phyloP scores from a whole-genome alignment of 2,329 filamentous ascomycete genomes.

The Juglanconis juglandina region DNA sequence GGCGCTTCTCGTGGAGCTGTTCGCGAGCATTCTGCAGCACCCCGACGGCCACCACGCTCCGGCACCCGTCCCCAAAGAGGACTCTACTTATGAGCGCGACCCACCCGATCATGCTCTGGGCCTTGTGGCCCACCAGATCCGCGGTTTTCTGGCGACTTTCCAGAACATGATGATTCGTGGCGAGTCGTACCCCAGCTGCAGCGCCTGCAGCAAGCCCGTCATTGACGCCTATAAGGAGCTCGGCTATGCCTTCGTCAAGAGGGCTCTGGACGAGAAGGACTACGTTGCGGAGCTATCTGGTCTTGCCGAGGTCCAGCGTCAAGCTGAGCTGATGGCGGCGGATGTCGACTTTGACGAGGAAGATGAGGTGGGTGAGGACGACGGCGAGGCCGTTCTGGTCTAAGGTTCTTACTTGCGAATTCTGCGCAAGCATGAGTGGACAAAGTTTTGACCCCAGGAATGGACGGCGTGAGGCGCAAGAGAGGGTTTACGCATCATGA shows the following conservation, averaged over 20 bases:
- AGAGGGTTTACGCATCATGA: not conserved
- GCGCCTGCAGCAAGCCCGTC: slow-evolving; percentile 71
- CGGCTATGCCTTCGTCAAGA: slow-evolving; percentile 75
- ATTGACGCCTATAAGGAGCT: slow-evolving; percentile 63
- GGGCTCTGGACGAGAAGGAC: slow-evolving; percentile 69
- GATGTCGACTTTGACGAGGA: slow-evolving; percentile 62
- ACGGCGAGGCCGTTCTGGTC: slow-evolving; percentile 54
- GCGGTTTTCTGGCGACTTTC: slow-evolving; percentile 72
- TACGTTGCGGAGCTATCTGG: slow-evolving; percentile 77
- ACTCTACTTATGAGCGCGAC: slow-evolving; percentile 49
- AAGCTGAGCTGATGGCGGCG: slow-evolving; percentile 48
- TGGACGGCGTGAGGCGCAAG: not conserved
- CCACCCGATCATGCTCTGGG: slow-evolving; percentile 60
- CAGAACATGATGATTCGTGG: slow-evolving; percentile 71
- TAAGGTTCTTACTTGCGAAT: slow-evolving; percentile 19
- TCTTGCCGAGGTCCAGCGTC: slow-evolving; percentile 66
- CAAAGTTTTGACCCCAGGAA: not conserved
- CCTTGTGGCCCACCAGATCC: slow-evolving; percentile 75
- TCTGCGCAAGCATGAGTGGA: not conserved
- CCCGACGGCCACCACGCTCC: slow-evolving; percentile 64
- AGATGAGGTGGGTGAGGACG: slow-evolving; percentile 42
- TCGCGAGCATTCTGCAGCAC: slow-evolving; percentile 85
- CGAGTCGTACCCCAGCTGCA: slow-evolving; percentile 75
- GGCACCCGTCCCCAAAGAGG: slow-evolving; percentile 41
- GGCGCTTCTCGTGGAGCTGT: slow-evolving; percentile 81